Evolutionary conservation across 2,329 filamentous ascomycete genomes (phyloP).

Genomic region (Trichoderma koningiopsis): DNA sequence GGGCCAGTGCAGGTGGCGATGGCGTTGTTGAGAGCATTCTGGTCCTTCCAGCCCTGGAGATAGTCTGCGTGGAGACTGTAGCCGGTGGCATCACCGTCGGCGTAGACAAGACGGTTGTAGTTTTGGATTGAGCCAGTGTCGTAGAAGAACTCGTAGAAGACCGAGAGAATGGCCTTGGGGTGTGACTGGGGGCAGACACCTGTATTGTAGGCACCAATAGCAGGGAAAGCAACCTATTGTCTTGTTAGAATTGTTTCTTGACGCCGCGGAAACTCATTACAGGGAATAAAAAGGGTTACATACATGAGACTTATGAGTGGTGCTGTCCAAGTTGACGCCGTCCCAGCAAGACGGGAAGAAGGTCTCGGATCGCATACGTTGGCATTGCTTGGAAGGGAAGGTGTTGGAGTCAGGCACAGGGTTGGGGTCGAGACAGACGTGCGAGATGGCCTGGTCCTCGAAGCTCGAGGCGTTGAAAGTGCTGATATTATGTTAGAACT

Average conservation of each 20-base stretch:
- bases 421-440: conserved; percentile 54
- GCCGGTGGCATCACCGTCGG: conserved; percentile 35
- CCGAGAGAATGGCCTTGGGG: conserved; percentile 47
- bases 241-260: background rate
- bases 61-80: conserved; percentile 38
- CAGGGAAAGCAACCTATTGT: conserved; percentile 35
- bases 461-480: conserved; percentile 48
- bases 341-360: conserved; percentile 67
- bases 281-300: background rate
- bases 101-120: conserved; percentile 35
- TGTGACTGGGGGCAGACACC: conserved; percentile 36
- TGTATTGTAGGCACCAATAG: conserved; percentile 26
- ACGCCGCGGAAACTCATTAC: too few relatives aligned
- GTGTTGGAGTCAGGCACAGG: conserved; percentile 43
- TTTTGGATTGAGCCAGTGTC: conserved; percentile 38
- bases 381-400: conserved; percentile 56
- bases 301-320: conserved; percentile 51
- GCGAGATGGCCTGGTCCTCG: conserved; percentile 55
- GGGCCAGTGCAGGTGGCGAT: conserved; percentile 35
- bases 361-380: conserved; percentile 55
- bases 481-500: conserved; percentile 23
- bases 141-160: conserved; percentile 52
- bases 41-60: conserved; percentile 37
- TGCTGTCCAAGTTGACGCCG: conserved; percentile 56
- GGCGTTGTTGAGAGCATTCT: conserved; percentile 32